Conservation (phyloP, 177 flowering plant genomes). For the Tripterygium wilfordii region DNA sequence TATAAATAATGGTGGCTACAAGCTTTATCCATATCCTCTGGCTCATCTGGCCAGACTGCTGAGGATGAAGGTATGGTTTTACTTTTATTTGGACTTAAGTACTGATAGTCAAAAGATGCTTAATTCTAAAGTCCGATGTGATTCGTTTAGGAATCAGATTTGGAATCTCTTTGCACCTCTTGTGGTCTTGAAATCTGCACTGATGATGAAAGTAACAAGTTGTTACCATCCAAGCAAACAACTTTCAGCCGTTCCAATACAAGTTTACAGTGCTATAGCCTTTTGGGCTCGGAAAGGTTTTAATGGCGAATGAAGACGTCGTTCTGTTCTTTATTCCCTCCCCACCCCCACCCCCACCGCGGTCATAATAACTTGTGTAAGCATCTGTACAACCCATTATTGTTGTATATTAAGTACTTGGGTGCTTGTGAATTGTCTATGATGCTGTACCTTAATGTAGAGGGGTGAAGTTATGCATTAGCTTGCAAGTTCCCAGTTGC, state of each 20-base stretch:
- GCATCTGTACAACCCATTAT: too few species aligned
- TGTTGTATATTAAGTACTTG: too few species aligned
- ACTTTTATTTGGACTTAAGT: background rate
- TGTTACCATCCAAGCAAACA: slow-evolving; percentile 68
- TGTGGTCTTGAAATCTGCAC: slow-evolving; percentile 61
- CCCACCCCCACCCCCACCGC: too few species aligned
- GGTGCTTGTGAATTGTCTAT: too few species aligned
- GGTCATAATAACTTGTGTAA: too few species aligned
- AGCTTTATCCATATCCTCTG: slow-evolving; percentile 80
- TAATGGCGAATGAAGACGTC: too few species aligned
- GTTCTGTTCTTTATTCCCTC: too few species aligned
- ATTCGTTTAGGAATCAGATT: slow-evolving; percentile 56
- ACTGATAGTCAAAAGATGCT: background rate
- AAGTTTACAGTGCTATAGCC: slow-evolving; percentile 34
- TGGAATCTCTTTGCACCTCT: slow-evolving; percentile 59
- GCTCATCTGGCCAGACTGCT: slow-evolving; percentile 50
- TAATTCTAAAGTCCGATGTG: slow-evolving; percentile 8
- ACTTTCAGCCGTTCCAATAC: slow-evolving; percentile 47
- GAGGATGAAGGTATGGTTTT: slow-evolving; percentile 53
- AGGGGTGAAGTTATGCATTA: too few species aligned
- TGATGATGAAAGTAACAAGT: slow-evolving; percentile 50
- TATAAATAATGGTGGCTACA: slow-evolving; percentile 68
- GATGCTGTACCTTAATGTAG: too few species aligned
- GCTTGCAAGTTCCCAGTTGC: too few species aligned
- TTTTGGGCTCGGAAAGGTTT: slow-evolving; percentile 32